phyloP scores from a whole-genome alignment of 208 protist genomes.

The Crithidia mellificae region DNA sequence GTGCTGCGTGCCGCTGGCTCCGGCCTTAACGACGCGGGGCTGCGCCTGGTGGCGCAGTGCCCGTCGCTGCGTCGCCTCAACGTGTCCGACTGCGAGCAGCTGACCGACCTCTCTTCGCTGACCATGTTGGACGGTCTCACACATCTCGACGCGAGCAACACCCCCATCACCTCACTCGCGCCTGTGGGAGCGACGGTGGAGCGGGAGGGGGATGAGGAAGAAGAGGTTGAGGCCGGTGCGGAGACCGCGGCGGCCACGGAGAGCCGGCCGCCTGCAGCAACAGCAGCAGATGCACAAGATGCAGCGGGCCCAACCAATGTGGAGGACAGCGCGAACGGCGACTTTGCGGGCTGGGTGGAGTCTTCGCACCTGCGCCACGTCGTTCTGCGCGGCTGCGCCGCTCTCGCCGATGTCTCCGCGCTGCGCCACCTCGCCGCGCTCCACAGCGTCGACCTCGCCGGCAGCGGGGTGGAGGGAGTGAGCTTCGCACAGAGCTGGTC shows the following conservation, averaged over 20 bases:
- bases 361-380: conserved; percentile 24
- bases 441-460: conserved; percentile 31
- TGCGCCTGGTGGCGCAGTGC: conserved; percentile 1
- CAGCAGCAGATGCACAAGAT: too few relatives aligned
- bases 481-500: conserved; percentile 20
- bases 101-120: conserved; percentile 10
- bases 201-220: background rate
- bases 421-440: conserved; percentile 30
- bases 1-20: conserved; percentile 1
- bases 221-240: background rate
- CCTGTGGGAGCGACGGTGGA: background rate
- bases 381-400: conserved; percentile 31
- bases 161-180: background rate
- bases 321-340: too few relatives aligned
- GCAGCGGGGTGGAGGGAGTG: conserved; percentile 19
- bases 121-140: conserved; percentile 13
- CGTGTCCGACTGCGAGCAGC: conserved; percentile 20
- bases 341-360: conserved; percentile 8
- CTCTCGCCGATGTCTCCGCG: conserved; percentile 31
- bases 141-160: conserved; percentile 24
- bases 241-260: too few relatives aligned
- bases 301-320: too few relatives aligned
- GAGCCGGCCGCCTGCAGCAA: too few relatives aligned
- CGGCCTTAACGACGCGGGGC: conserved; percentile 8
- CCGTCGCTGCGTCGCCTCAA: conserved; percentile 20